Base-by-base conservation (phyloP, 371 early-diverging fungal genomes). In the Mucor sp. region DNA sequence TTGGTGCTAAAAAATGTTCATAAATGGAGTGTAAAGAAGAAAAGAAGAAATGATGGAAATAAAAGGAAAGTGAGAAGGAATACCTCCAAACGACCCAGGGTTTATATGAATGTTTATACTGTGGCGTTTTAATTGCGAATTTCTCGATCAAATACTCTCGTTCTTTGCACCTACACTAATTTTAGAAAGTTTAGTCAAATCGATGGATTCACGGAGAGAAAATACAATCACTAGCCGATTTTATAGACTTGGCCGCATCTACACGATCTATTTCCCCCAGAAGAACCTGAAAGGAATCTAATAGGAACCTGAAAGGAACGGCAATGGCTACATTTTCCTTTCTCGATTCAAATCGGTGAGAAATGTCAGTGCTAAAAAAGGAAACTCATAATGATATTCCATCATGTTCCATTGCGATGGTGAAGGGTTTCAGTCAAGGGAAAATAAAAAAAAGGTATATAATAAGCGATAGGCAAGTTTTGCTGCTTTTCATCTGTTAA, bases 401-500 rank as follows among this genome's bases (percentile, higher is more conserved):
- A 41, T 5, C 23, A 48, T 48, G 48, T 48, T 48, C 48, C 7
- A 48, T 48, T 4, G 1, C 8, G 0, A 48, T 23, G 48, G 7
- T 35, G 37, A 53, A 53, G 53, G 53, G 53, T 53, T 53, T 53
- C 27, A 53, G 53, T 27, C 27, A 6, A 25, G 23, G n/a, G n/a
- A n/a, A n/a, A n/a, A n/a, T n/a, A 47, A 47, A 21, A 44, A 19
- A 7, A 47, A 9, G 21, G 0, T 43, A 8, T 19, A n/a, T 44
- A 44, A n/a, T 19, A 1, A 44, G 21, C 8, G 39, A 39, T 15
- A 39, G 39, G 8, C 39, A 39, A 2, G 1, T 39, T 41, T 41
- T 17, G 1, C 5, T 41, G 3, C 41, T 41, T 17, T 41, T 41
- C 89, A 57, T 23, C 4, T 17, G 4, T 12, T 15, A 88, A 14